Evolutionary conservation across 345 rosid genomes (phyloP), one percentile per base, ranked within the genome.

Genomic region (Pistacia atlantica): DNA sequence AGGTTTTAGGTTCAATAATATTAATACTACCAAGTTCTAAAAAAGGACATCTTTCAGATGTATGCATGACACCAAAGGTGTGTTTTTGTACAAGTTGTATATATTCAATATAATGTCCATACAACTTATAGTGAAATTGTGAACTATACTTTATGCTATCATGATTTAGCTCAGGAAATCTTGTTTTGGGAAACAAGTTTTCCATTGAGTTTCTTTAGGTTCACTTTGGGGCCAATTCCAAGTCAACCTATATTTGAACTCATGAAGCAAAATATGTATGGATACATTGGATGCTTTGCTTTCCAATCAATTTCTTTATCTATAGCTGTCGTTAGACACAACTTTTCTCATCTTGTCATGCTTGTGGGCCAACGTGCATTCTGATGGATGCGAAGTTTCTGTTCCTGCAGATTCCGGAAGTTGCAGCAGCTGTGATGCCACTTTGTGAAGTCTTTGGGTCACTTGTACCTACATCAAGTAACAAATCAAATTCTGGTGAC

Each of bases 401-500:
- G 57, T 74, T 56, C 70, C 14, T 71, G 61, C 84, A 90, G 94
- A 81, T 90, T 57, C 94, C 94, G 33, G 92, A 90, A 81, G 87
- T 90, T 79, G 94, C 90, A 22, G 90, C 92, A 58, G 76, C 92
- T 72, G 78, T 90, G 70, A 77, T 90, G 86, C 94, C 92, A 65
- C 84, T 90, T 25, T 90, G 94, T 76, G 94, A 90, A 86, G 77
- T 71, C 33, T 90, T 87, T 80, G 94, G 94, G 66, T 90, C 92
- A 14, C 73, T 87, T 56, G 25, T 55, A 64, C 94, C 94, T 63
- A 65, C 83, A 72, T 81, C 87, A 72, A 76, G 49, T 74, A 77
- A 65, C 59, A 79, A 74, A 67, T 65, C 78, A 11, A 75, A 71
- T 54, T 55, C 79, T 14, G 48, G 72, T 31, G 86, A 87, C 69